Evolutionary conservation across 2,329 filamentous ascomycete species (phyloP), one percentile per base, ranked within the genome.

Genomic region (Paraphaeosphaeria sporulosa): DNA sequence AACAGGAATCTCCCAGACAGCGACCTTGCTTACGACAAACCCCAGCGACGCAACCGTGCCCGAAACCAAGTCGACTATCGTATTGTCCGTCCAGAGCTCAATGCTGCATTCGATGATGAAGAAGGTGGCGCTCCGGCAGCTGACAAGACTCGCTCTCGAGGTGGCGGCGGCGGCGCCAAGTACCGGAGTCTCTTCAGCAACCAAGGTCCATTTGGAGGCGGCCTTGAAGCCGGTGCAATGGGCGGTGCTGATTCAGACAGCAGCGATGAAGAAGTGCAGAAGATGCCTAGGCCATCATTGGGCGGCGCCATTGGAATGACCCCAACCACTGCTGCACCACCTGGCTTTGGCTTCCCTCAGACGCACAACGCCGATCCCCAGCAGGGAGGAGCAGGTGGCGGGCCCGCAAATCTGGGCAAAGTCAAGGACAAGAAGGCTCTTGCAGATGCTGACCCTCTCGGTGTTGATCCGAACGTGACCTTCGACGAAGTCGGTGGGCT

Each of bases 401-500:
- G 87, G 12, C 87, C 93, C 4, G 91, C 92, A 10, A 95, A 96
- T 67, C 88, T 98, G 40, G 95, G 95, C 65, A 97, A 94, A 79
- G 86, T 98, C 71, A 97, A 96, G 80, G 94, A 96, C 74, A 91
- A 90, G 72, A 96, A 97, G 75, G 89, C 92, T 4, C 85, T 97
- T 50, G 94, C 94, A 23, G 95, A 99, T 80, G 92, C 94, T 3
- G 95, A 98, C 74, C 95, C 95, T 47, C 85, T 99, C 3, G 95
- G 95, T 10, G 93, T 99, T 36, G 94, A 98, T 73, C 83, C 94
- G 73, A 94, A 88, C 71, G 93, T 99, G 63, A 94, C 94, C 73
- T 97, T 99, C 76, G 94, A 92, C 76, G 92, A 94, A 66, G 94
- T 99, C 58, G 95, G 95, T 72, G 95, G 95, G 43, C 81, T 99